phyloP scores from a whole-genome alignment of 306 rosid species.

The Rosa persica region DNA sequence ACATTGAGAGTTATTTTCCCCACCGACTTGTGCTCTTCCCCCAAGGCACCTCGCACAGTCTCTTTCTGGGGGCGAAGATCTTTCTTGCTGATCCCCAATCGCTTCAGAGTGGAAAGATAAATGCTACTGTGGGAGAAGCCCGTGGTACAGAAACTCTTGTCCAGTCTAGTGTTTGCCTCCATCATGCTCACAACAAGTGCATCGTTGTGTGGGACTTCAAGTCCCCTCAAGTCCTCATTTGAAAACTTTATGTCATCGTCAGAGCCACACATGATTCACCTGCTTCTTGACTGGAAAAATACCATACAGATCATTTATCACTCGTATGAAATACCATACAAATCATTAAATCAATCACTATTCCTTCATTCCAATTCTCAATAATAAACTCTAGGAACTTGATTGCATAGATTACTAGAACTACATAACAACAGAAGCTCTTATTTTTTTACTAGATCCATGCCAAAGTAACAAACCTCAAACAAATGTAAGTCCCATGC shows the following conservation, averaged over 20 bases:
- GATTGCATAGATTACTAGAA: no score
- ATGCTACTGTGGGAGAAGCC: background rate
- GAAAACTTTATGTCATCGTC: background rate
- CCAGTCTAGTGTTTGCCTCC: background rate
- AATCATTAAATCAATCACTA: no score
- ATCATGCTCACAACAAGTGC: background rate
- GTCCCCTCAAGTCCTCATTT: background rate
- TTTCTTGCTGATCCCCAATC: background rate
- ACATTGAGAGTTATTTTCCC: constrained; percentile 8
- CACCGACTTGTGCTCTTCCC: background rate
- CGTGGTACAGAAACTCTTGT: background rate
- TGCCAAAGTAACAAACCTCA: background rate
- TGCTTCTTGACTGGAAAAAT: background rate
- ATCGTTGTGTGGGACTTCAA: background rate
- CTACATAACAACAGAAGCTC: no score
- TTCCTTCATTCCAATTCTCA: background rate
- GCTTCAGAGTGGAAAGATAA: constrained; percentile 1
- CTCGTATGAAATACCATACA: no score
- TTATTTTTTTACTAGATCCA: background rate
- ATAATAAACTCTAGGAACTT: no score
- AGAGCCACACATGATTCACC: background rate
- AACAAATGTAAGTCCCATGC: background rate
- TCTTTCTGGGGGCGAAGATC: background rate
- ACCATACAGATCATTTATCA: background rate
- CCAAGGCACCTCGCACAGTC: background rate